phyloP scores from a whole-genome alignment of 2,329 filamentous ascomycete genomes.

The Lachnellula cervina region DNA sequence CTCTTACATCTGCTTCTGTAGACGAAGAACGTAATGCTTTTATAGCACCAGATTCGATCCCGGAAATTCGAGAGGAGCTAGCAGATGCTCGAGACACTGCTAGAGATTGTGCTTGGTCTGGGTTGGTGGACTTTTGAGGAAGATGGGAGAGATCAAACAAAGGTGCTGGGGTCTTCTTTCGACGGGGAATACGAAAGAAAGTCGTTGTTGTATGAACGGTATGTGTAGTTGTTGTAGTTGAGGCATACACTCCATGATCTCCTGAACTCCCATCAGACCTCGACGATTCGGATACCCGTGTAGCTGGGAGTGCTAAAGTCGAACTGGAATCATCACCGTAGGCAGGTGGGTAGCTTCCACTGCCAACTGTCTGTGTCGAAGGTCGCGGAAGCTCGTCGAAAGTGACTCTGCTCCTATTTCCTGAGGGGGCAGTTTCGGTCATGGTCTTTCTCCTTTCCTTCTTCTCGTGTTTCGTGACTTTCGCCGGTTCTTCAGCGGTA shows the following conservation, averaged over 20 bases:
- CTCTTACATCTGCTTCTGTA: constrained; percentile 22
- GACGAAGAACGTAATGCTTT: constrained; percentile 38
- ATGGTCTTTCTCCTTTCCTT: constrained; percentile 41
- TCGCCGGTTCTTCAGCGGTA: constrained; percentile 15
- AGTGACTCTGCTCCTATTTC: constrained; percentile 43
- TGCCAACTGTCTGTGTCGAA: constrained; percentile 40
- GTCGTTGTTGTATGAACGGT: constrained; percentile 60
- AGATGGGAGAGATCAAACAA: constrained; percentile 86
- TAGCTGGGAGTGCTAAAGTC: constrained; percentile 57
- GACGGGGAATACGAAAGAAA: constrained; percentile 76
- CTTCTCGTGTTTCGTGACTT: constrained; percentile 29
- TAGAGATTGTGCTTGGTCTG: constrained; percentile 29
- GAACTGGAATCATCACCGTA: constrained; percentile 59
- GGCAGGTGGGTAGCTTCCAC: constrained; percentile 44
- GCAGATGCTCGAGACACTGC: constrained; percentile 39
- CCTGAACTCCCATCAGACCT: constrained; percentile 79
- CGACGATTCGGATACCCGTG: constrained; percentile 78
- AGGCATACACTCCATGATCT: constrained; percentile 57
- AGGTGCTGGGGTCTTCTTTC: constrained; percentile 63
- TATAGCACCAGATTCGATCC: constrained; percentile 22
- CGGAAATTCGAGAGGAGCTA: constrained; percentile 37
- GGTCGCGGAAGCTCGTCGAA: constrained; percentile 57
- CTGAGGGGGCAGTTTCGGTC: constrained; percentile 30
- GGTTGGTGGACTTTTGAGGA: constrained; percentile 63
- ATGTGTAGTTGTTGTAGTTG: constrained; percentile 57